Percentiles rank a stretch among this genome's conserved stretches.
phyloP scores from a whole-genome alignment of 768 basidiomycete species.

The Termitomyces sp. region DNA sequence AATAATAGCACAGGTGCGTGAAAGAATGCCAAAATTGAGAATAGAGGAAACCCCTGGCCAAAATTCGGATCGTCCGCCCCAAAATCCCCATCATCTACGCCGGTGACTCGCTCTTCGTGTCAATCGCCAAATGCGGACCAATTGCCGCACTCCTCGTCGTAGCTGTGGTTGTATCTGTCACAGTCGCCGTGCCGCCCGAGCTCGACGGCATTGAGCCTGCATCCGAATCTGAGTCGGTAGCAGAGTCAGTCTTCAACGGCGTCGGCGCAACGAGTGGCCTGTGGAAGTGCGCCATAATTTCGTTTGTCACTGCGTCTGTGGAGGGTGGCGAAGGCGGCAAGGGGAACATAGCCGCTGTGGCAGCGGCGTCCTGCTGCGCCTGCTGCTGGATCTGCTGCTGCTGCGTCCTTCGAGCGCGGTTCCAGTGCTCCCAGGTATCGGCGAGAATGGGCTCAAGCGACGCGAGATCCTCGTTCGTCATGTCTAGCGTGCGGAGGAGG shows the following conservation, averaged over 20 bases:
- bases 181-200: background rate
- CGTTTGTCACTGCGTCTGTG: conserved; percentile 32
- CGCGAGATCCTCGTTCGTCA: conserved; percentile 77
- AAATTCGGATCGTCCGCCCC: conserved; percentile 13
- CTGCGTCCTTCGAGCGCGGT: conserved; percentile 54
- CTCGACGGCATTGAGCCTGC: background rate
- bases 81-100: conserved; percentile 3
- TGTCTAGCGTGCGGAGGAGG: conserved; percentile 63
- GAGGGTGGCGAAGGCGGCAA: background rate
- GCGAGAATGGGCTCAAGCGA: conserved; percentile 78
- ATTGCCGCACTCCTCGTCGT: conserved; percentile 25
- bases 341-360: conserved; percentile 14
- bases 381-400: background rate
- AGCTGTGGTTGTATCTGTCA: background rate
- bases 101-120: conserved; percentile 8
- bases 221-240: conserved; percentile 11
- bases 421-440: conserved; percentile 85
- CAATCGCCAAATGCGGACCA: conserved; percentile 30
- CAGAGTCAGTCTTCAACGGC: conserved; percentile 41
- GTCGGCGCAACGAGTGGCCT: conserved; percentile 56
- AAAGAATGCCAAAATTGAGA: too few species aligned
- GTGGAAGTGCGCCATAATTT: conserved; percentile 67
- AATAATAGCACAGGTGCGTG: too few species aligned
- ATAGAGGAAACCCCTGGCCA: conserved; percentile 4
- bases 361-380: conserved; percentile 12